phyloP scores from a whole-genome alignment of 2,329 filamentous ascomycete species.

The Colletotrichum limetticola region DNA sequence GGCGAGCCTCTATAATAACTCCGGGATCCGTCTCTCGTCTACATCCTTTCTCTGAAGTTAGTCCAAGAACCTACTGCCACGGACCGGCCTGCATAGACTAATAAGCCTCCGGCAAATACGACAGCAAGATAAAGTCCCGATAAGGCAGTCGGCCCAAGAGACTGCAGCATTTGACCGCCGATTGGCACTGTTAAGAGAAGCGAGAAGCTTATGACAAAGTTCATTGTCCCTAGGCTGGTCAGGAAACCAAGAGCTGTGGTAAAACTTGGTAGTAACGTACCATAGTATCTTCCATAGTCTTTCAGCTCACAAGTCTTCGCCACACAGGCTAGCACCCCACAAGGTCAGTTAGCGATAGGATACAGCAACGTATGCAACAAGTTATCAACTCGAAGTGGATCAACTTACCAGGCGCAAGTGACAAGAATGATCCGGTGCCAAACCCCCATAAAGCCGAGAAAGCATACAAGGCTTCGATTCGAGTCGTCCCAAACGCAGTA shows the following conservation, averaged over 20 bases:
- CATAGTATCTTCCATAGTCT: slow-evolving; percentile 48
- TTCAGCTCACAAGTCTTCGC: slow-evolving; percentile 57
- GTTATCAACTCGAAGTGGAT: not conserved
- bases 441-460: slow-evolving; percentile 60
- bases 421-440: slow-evolving; percentile 51
- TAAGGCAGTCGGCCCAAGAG: slow-evolving; percentile 53
- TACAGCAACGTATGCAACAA: no score
- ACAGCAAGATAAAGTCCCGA: slow-evolving; percentile 57
- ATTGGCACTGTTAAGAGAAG: slow-evolving; percentile 56
- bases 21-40: not conserved
- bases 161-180: slow-evolving; percentile 55
- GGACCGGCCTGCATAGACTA: slow-evolving; percentile 41
- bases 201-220: slow-evolving; percentile 56
- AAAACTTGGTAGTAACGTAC: not conserved
- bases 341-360: not conserved
- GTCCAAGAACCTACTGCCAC: slow-evolving; percentile 6
- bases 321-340: slow-evolving; percentile 50
- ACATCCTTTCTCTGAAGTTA: slow-evolving; percentile 6
- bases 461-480: slow-evolving; percentile 51
- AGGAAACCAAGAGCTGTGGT: not conserved
- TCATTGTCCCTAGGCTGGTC: slow-evolving; percentile 46
- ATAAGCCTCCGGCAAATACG: slow-evolving; percentile 47
- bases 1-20: no score
- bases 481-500: slow-evolving; percentile 54
- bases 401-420: not conserved